Base-by-base conservation (phyloP, 2,329 filamentous ascomycete genomes). In the Claviceps sp. region DNA sequence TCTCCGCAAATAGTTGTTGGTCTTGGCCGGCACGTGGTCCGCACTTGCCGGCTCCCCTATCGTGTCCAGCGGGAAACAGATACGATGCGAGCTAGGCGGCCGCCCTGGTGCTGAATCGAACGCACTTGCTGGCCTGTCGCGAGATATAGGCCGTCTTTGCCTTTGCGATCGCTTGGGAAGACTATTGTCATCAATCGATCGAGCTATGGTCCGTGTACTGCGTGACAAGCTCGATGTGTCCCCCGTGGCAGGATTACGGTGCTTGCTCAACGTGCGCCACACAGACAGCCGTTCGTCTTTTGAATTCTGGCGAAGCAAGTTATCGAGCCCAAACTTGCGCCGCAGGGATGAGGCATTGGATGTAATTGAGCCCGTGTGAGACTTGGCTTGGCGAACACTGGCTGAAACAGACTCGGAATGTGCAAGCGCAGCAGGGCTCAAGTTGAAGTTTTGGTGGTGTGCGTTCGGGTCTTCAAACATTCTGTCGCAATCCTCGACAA, bases 271-370 rank as follows among this genome's bases (percentile, higher is more conserved):
- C n/a, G 81, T 90, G 52, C 89, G 81, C 81, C 89, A 89, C 22
- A 95, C 81, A 0, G 88, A 91, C 43, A 82, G 75, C 40, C 87
- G 81, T 57, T 88, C 86, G 22, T 75, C 78, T 65, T 85, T 91
- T 71, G 86, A 89, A 61, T 87, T 89, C 60, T 93, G 85, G 52
- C 87, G 79, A 41, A 88, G 76, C 34, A 94, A 67, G 3, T 74
- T 81, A 53, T 89, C 82, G 54, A 94, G 83, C 1, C 89, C 89
- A 63, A 95, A 89, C 57, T 89, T 87, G 62, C 84, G 84, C 47
- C 89, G 77, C 30, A 96, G 74, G 0, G 89, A 95, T 5, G 90
- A 95, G 2, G 85, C 82, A 60, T 94, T 95, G 1, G 90, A 95
- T 11, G 81, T 86, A 52, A 95, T 63, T 0, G 89, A 95, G 8